A percentile compares a stretch with the other conserved stretches of the same genome.
phyloP scores from a whole-genome alignment of 2,329 filamentous ascomycete species.

The Dothistroma pini region DNA sequence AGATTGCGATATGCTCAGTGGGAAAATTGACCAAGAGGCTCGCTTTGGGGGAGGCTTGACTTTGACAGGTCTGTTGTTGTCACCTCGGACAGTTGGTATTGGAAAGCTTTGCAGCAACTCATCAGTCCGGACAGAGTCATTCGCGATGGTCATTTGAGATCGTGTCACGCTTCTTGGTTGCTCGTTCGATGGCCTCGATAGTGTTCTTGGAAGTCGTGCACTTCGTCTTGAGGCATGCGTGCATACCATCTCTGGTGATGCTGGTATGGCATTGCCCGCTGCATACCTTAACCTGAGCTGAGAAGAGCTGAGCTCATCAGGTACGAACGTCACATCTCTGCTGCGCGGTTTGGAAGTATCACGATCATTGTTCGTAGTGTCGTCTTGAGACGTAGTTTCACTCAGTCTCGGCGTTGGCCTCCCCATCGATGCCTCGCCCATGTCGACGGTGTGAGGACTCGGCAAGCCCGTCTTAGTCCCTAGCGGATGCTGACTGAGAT shows the following conservation, averaged over 20 bases:
- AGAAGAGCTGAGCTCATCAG: slow-evolving; percentile 12
- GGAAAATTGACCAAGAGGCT: slow-evolving; percentile 10
- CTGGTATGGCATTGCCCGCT: slow-evolving; percentile 23
- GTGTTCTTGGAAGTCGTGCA: neutral
- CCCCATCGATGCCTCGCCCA: neutral
- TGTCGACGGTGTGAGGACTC: neutral
- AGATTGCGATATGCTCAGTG: neutral
- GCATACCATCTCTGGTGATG: slow-evolving; percentile 15
- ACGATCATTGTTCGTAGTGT: neutral
- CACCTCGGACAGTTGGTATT: slow-evolving; percentile 12
- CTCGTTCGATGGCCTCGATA: neutral
- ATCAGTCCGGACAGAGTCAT: slow-evolving; percentile 20
- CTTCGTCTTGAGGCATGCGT: neutral
- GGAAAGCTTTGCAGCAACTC: slow-evolving; percentile 28
- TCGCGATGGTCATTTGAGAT: neutral
- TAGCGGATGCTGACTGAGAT: slow-evolving; percentile 28
- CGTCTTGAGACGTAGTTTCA: neutral
- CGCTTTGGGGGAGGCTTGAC: neutral
- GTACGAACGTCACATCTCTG: neutral
- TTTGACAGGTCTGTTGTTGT: neutral
- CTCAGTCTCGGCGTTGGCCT: neutral
- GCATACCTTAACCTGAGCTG: slow-evolving; percentile 24
- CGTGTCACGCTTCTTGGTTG: neutral
- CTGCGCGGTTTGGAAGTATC: neutral
- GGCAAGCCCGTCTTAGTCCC: slow-evolving; percentile 4